Base-by-base conservation (phyloP, 192 early-diverging fungal genomes). In the Globomyces pollinis-pini region DNA sequence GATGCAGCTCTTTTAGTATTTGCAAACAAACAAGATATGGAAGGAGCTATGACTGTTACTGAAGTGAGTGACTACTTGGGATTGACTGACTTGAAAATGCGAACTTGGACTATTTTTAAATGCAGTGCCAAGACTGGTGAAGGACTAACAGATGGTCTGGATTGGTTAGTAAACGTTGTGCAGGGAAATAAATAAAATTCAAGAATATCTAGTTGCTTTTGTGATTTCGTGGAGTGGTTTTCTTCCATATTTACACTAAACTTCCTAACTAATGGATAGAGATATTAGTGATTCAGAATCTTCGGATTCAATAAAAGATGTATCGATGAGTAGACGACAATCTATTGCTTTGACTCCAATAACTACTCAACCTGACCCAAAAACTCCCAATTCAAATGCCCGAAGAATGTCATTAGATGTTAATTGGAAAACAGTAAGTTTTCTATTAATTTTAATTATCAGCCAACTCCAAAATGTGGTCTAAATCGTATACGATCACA, bases 21-120 rank as follows among this genome's bases (percentile, higher is more conserved):
- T 75, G 96, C 96, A 36, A 98, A 98, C 64, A 98, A 98, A 74
- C 96, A 98, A 76, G 96, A 98, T 69, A 90, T 96, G 86, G 83
- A 79, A 41, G 89, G 90, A 16, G 94, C 96, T 20, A 88, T 96
- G 87, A 79, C 84, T 26, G 80, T 85, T 18, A 86, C 91, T 5
- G 89, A 96, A 72, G 87, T 98, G 3, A 86, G 89, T 9, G 88
- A 96, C 49, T 74, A 78, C 3, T 72, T 98, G 29, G 89, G 90
- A 4, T 69, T 98, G 68, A 85, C 84, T 12, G 78, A 80, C 24
- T 65, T 96, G 60, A 90, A 89, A 73, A 91, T 87, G 65, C 67
- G 96, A 49, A 88, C 89, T 63, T 98, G 94, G 92, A 82, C 86
- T 34, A 96, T 98, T 36, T 89, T 87, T 74, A 90, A 88, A 71